phyloP scores from a whole-genome alignment of 805 yeast genomes.

The Zygoascus ofunaensis region DNA sequence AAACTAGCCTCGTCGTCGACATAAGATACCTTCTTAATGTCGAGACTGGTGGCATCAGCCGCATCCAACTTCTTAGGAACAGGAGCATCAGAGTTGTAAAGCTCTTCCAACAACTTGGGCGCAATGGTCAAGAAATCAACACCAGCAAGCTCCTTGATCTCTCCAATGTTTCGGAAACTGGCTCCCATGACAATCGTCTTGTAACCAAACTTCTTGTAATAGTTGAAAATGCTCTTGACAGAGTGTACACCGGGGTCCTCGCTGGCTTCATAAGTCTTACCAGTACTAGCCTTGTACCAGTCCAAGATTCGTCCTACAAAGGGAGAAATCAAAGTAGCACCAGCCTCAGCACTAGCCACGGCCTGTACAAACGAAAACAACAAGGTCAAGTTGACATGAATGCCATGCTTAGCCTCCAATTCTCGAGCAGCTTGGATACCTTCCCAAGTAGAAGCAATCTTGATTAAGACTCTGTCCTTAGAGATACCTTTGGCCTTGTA shows the following conservation, averaged over 20 bases:
- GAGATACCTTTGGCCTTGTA: conserved; percentile 77
- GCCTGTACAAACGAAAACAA: conserved; percentile 96
- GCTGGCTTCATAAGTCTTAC: conserved; percentile 70
- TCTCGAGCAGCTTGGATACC: conserved; percentile 98
- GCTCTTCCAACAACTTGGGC: conserved; percentile 84
- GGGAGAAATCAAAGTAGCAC: conserved; percentile 92
- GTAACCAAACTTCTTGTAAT: conserved; percentile 95
- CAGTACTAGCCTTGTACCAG: conserved; percentile 93
- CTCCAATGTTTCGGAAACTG: conserved; percentile 95
- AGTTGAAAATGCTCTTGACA: conserved; percentile 83
- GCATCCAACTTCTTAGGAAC: conserved; percentile 80
- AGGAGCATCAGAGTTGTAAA: conserved; percentile 63
- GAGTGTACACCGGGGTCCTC: conserved; percentile 95
- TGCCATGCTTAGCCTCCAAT: conserved; percentile 79
- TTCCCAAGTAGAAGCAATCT: conserved; percentile 97
- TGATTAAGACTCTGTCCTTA: conserved; percentile 87
- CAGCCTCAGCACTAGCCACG: conserved; percentile 98
- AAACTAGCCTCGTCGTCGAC: conserved; percentile 80
- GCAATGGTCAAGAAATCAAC: conserved; percentile 93
- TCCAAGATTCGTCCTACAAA: conserved; percentile 98
- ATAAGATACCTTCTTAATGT: conserved; percentile 63
- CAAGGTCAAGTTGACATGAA: conserved; percentile 92
- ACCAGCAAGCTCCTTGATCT: conserved; percentile 95
- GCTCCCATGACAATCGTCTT: conserved; percentile 99
- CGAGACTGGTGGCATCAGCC: conserved; percentile 44